Percentiles rank a stretch among this genome's conserved stretches.
These are phyloP conservation scores for Salix exigua DNA, from an alignment of 345 rosid genomes.

Conservation along the genomic window DNA sequence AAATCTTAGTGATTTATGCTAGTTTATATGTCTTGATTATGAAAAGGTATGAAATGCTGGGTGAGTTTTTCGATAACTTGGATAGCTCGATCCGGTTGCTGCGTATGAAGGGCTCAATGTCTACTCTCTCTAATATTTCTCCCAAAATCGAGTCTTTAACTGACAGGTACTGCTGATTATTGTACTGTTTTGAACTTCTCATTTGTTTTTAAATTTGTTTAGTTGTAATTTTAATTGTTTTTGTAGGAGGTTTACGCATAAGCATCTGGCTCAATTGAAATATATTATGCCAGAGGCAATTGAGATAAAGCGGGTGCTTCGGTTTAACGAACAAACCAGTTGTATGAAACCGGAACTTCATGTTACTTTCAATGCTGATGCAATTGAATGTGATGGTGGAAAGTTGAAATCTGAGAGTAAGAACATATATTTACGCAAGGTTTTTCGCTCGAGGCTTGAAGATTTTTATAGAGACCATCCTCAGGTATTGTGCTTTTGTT, in stretches of 20 bases:
- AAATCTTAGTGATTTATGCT: neutral
- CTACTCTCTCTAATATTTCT: constrained; percentile 51
- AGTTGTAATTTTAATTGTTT: neutral
- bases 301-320: constrained; percentile 53
- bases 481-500: constrained; percentile 39
- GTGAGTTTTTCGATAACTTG: constrained; percentile 60
- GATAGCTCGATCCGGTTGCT: constrained; percentile 52
- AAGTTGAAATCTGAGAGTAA: constrained; percentile 37
- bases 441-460: constrained; percentile 54
- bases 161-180: constrained; percentile 46
- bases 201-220: neutral
- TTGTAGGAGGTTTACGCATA: constrained; percentile 66
- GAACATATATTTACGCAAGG: constrained; percentile 47
- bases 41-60: constrained; percentile 58
- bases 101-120: constrained; percentile 49
- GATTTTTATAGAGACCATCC: constrained; percentile 60
- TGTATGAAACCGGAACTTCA: constrained; percentile 87
- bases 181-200: neutral
- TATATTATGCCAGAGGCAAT: constrained; percentile 74
- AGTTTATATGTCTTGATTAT: neutral
- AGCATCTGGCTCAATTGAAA: constrained; percentile 73
- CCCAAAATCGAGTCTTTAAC: constrained; percentile 60
- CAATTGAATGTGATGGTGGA: constrained; percentile 34
- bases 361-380: constrained; percentile 49
- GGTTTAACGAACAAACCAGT: constrained; percentile 57